Evolutionary conservation across 2,329 filamentous ascomycete genomes (phyloP).

Genomic region (Xylaria sp.): DNA sequence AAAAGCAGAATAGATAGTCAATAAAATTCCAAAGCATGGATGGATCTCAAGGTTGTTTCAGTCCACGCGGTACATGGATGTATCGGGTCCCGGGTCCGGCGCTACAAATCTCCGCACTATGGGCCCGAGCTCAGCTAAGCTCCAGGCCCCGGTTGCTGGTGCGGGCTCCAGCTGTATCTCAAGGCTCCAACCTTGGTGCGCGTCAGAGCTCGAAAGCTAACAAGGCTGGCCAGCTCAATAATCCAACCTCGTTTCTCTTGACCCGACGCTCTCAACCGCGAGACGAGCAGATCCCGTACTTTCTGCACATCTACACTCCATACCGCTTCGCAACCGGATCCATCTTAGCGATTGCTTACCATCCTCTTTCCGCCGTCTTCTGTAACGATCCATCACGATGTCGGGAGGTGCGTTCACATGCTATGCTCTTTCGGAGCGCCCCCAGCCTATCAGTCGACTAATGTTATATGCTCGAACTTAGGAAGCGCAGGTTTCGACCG

Average conservation of each 20-base stretch:
- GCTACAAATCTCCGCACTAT: conserved; percentile 18
- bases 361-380: conserved; percentile 6
- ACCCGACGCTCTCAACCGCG: not conserved
- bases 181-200: conserved; percentile 25
- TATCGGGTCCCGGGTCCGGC: conserved; percentile 3
- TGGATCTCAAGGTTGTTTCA: no score
- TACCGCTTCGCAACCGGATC: not conserved
- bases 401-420: conserved; percentile 44
- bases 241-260: conserved; percentile 16
- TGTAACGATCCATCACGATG: conserved; percentile 46
- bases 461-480: conserved; percentile 41
- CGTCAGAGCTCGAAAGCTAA: conserved; percentile 26
- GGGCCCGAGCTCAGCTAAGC: conserved; percentile 8
- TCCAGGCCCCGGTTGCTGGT: conserved; percentile 14
- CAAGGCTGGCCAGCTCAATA: conserved; percentile 6
- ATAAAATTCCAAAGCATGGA: no score
- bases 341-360: conserved; percentile 4
- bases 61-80: not conserved
- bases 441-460: conserved; percentile 27
- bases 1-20: no score
- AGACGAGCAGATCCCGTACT: not conserved
- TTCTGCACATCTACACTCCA: not conserved
- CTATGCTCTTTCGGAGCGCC: conserved; percentile 19
- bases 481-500: conserved; percentile 91
- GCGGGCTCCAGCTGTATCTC: not conserved